Percentiles rank a stretch among this genome's conserved stretches.
Conservation (phyloP, 192 early-diverging fungal genomes). For the Linnemannia hyalina region DNA sequence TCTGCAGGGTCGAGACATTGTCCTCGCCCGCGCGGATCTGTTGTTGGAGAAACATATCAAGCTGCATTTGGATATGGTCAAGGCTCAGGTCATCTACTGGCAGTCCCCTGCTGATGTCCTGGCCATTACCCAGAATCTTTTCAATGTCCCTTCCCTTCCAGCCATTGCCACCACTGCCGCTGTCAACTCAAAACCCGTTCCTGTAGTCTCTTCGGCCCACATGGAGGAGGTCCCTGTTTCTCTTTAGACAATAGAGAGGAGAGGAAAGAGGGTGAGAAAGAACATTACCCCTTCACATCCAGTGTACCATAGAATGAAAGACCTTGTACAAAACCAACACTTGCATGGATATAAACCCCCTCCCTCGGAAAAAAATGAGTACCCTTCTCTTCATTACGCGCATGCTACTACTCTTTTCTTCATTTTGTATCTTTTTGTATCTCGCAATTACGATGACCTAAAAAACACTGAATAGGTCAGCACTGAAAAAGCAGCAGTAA, state of each 20-base stretch:
- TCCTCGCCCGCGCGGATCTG: conserved; percentile 32
- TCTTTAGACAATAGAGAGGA: neutral
- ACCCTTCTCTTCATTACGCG: no score
- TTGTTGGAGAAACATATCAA: conserved; percentile 42
- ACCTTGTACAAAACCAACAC: neutral
- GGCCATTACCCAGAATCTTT: neutral
- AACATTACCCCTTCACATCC: neutral
- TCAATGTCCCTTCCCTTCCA: neutral
- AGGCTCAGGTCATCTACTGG: conserved; percentile 47
- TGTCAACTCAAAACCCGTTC: neutral
- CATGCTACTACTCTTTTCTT: no score
- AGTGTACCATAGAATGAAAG: conserved; percentile 1
- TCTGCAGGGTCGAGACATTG: conserved; percentile 33
- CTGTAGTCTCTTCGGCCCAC: neutral
- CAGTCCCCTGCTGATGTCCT: conserved; percentile 21
- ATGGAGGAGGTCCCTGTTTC: neutral
- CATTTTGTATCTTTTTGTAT: no score
- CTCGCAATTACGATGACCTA: no score
- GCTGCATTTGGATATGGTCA: conserved; percentile 20
- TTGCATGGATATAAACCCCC: no score
- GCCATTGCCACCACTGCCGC: neutral
- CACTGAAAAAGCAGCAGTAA: no score
- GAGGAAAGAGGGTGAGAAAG: neutral
- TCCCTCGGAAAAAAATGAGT: no score
- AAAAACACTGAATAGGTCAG: no score